These are phyloP conservation scores for Trichosphaerium sp. DNA, from an alignment of 78 protist genomes.

Conservation along the genomic window DNA sequence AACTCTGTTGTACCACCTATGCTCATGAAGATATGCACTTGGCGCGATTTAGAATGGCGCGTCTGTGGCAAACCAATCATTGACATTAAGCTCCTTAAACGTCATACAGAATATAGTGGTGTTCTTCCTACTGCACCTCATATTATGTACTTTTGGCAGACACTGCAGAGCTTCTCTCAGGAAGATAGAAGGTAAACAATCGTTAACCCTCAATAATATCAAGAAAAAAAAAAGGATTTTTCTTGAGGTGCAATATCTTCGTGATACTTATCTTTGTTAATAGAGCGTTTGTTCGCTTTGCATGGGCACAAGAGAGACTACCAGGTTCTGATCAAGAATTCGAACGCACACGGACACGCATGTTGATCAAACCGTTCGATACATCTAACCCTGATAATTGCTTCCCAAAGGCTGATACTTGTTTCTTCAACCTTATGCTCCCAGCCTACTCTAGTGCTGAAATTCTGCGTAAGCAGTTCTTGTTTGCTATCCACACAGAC, in stretches of 20 bases:
- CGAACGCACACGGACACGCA: conserved; percentile 13
- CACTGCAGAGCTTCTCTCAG: conserved; percentile 9
- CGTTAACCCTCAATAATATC: too few species aligned
- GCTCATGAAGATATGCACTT: not conserved
- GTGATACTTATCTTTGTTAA: too few species aligned
- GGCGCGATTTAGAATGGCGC: conserved; percentile 14
- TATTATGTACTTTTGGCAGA: conserved; percentile 23
- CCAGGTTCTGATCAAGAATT: conserved; percentile 21
- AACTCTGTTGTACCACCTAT: conserved; percentile 1
- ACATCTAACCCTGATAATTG: not conserved
- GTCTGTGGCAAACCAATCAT: conserved; percentile 19
- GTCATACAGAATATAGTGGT: conserved; percentile 26
- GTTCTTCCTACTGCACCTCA: not conserved
- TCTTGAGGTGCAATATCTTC: too few species aligned
- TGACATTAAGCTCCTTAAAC: conserved; percentile 6
- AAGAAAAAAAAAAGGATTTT: too few species aligned
- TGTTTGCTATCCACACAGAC: conserved; percentile 11
- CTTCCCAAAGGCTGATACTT: conserved; percentile 35
- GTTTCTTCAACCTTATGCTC: conserved; percentile 31
- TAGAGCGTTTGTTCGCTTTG: conserved; percentile 12
- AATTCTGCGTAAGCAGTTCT: not conserved
- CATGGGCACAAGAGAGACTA: conserved; percentile 42
- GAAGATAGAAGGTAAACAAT: conserved; percentile 6
- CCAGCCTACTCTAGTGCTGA: conserved; percentile 18
- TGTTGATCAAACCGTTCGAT: conserved; percentile 14